phyloP scores from a whole-genome alignment of 139 green algal species.

The Bryopsis sp. region DNA sequence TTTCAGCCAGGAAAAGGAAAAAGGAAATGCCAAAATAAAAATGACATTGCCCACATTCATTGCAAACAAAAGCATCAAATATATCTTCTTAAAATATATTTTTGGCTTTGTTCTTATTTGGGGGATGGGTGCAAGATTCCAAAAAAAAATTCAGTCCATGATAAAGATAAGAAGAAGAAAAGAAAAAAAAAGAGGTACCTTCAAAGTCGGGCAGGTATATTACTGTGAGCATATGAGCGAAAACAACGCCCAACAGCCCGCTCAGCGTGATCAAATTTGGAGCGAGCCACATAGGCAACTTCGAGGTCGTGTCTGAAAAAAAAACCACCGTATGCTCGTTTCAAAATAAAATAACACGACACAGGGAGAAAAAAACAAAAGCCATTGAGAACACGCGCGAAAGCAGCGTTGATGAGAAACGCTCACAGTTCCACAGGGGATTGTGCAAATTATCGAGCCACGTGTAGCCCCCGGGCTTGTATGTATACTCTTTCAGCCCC shows the following conservation, averaged over 20 bases:
- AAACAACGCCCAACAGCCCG: constrained; percentile 50
- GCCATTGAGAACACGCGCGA: neutral
- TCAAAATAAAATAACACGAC: neutral
- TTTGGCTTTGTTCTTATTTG: no score
- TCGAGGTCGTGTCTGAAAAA: constrained; percentile 32
- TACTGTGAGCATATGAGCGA: constrained; percentile 42
- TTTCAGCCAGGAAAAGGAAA: no score
- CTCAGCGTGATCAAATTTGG: constrained; percentile 89
- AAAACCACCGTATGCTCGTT: no score
- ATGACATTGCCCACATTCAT: no score
- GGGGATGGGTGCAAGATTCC: neutral
- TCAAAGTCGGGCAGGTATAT: constrained; percentile 53
- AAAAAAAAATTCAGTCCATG: constrained; percentile 13
- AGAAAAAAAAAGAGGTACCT: constrained; percentile 27
- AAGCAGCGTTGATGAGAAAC: neutral
- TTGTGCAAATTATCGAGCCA: constrained; percentile 66
- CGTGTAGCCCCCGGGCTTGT: constrained; percentile 77
- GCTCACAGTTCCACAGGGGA: constrained; percentile 70
- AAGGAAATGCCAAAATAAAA: no score
- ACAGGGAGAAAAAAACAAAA: neutral
- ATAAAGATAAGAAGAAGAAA: no score
- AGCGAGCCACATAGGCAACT: constrained; percentile 78
- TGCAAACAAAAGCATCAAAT: no score
- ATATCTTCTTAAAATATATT: no score
- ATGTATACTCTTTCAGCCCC: constrained; percentile 66